Evolutionary conservation across 768 basidiomycete genomes (phyloP).

Genomic region (Cubamyces lactineus): DNA sequence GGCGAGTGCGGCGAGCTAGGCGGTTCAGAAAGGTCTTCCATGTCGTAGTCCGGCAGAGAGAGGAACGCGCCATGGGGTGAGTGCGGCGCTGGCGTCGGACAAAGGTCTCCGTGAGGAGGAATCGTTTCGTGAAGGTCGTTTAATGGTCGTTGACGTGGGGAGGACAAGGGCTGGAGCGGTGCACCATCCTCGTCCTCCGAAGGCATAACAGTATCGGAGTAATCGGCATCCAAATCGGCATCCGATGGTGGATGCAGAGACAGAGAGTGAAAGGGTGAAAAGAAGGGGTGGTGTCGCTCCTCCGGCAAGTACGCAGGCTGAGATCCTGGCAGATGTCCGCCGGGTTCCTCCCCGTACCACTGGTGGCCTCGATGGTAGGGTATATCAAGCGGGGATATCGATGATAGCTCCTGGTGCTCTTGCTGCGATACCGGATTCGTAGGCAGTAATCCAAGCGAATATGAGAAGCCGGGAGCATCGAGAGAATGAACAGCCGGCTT

Average conservation of each 20-base stretch:
- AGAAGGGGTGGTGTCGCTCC: slow-evolving; percentile 12
- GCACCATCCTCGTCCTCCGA: slow-evolving; percentile 23
- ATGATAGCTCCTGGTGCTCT: too few relatives aligned
- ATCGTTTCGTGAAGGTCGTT: slow-evolving; percentile 19
- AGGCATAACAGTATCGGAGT: slow-evolving; percentile 27
- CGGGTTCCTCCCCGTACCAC: not conserved
- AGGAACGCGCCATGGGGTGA: slow-evolving; percentile 20
- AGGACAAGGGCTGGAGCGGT: slow-evolving; percentile 9
- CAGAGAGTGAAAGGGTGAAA: slow-evolving; percentile 3
- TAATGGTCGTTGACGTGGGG: slow-evolving; percentile 16
- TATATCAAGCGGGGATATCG: slow-evolving; percentile 20
- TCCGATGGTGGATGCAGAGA: slow-evolving; percentile 16
- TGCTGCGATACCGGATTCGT: not conserved
- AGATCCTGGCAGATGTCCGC: not conserved
- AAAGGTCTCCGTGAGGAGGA: slow-evolving; percentile 16
- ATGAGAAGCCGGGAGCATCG: slow-evolving; percentile 9
- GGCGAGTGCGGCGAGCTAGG: slow-evolving; percentile 28
- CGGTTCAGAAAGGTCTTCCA: slow-evolving; percentile 17
- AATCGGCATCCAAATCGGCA: slow-evolving; percentile 23
- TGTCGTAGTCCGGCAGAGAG: slow-evolving; percentile 23
- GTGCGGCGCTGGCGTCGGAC: slow-evolving; percentile 25
- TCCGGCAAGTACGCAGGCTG: slow-evolving; percentile 1
- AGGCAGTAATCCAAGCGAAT: slow-evolving; percentile 14
- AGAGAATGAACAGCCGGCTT: slow-evolving; percentile 17
- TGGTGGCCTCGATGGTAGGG: slow-evolving; percentile 4